These are phyloP conservation scores for Alliaria petiolata DNA, from an alignment of 345 rosid species.

Conservation along the genomic window DNA sequence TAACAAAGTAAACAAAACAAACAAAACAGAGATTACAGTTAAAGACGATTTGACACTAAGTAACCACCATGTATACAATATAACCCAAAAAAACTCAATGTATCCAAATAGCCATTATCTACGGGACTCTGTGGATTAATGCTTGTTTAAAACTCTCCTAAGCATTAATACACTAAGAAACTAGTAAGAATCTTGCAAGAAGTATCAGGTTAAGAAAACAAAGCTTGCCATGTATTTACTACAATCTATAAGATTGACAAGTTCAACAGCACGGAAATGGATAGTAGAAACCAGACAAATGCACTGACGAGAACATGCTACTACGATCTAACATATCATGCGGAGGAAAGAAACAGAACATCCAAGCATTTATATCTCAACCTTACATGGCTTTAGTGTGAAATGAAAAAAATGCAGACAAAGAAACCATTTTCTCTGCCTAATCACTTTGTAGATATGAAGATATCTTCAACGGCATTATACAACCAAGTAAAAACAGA, in stretches of 20 bases:
- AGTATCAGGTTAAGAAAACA: neutral
- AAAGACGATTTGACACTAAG: neutral
- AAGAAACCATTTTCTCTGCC: neutral
- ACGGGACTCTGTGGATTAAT: neutral
- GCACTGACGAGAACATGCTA: neutral
- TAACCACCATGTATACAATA: neutral
- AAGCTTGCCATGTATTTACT: neutral
- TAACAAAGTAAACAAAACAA: neutral
- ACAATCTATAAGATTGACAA: neutral
- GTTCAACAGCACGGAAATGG: neutral
- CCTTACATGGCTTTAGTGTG: neutral
- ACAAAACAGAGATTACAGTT: neutral
- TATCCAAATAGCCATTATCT: neutral
- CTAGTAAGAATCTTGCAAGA: neutral
- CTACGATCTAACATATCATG: neutral
- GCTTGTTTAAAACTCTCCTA: neutral
- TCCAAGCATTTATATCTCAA: neutral
- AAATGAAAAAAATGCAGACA: neutral
- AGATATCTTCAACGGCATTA: neutral
- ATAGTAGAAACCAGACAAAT: neutral
- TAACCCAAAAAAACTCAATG: neutral
- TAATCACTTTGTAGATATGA: neutral
- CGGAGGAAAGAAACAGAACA: conserved; percentile 1
- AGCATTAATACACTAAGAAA: neutral
- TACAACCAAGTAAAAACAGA: too few relatives aligned